phyloP scores from a whole-genome alignment of 2,329 filamentous ascomycete genomes.

The Zasmidium cellare region DNA sequence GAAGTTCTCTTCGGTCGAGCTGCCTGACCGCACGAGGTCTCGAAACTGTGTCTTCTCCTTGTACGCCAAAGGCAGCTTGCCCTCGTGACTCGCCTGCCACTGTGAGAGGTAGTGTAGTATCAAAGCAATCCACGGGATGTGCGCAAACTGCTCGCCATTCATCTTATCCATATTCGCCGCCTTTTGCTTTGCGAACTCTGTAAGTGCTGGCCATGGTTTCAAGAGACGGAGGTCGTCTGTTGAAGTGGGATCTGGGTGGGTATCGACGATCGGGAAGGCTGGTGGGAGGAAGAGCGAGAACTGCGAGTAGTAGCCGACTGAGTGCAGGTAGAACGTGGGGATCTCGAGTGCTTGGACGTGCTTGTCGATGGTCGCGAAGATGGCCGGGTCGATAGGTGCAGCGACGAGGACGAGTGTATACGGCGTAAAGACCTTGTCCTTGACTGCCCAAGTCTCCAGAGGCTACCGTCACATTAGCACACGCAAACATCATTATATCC shows the following conservation, averaged over 20 bases:
- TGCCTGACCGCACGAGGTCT: conserved; percentile 73
- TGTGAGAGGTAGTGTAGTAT: conserved; percentile 77
- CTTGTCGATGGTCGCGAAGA: conserved; percentile 51
- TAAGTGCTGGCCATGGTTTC: conserved; percentile 81
- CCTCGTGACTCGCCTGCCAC: conserved; percentile 74
- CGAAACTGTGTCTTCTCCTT: conserved; percentile 85
- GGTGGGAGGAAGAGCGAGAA: conserved; percentile 77
- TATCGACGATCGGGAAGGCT: conserved; percentile 91
- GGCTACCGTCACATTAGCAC: conserved; percentile 40
- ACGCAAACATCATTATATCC: conserved; percentile 26
- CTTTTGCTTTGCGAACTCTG: conserved; percentile 64
- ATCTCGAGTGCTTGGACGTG: conserved; percentile 60
- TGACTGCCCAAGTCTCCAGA: conserved; percentile 45
- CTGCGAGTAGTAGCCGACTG: conserved; percentile 86
- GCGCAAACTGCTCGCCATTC: conserved; percentile 80
- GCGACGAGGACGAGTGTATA: conserved; percentile 64
- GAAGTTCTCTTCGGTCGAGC: conserved; percentile 80
- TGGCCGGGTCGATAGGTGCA: conserved; percentile 56
- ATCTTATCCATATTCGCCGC: conserved; percentile 66
- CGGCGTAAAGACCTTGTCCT: conserved; percentile 42
- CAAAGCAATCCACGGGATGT: conserved; percentile 83
- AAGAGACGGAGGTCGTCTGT: conserved; percentile 83
- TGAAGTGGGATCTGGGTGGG: conserved; percentile 84
- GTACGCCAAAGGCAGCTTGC: conserved; percentile 69
- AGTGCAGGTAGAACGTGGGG: conserved; percentile 80